Evolutionary conservation across 805 yeast genomes (phyloP), one percentile per base, ranked within the genome.

Genomic region (Tetrapisispora phaffii): DNA sequence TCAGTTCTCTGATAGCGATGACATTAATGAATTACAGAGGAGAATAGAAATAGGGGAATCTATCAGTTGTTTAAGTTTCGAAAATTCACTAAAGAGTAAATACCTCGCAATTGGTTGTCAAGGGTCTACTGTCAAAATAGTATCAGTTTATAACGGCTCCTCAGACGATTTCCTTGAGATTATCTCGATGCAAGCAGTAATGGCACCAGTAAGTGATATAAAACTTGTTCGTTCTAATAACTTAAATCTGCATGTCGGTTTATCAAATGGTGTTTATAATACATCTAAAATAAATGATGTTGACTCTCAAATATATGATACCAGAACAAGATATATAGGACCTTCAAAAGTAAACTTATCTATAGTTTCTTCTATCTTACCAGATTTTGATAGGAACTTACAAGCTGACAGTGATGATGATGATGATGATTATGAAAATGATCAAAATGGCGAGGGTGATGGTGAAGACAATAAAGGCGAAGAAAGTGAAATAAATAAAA

Each of bases 181-280:
- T 0, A 53, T 85, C 6, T 70, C 84, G 1, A 69, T 81, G 17
- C 94, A 87, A 60, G 81, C 79, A 1, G 60, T 89, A 20, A 72
- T 80, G 34, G 75, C 87, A 7, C 63, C 72, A 1, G 71, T 75
- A 6, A 59, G 71, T 40, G 53, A 67, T 13, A 41, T 74, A 16
- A 53, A 65, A 47, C 47, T 62, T 7, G 49, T 55, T 8, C 32
- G 45, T 8, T 44, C 50, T 15, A 44, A 21, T 44, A 19, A 8
- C 7, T 48, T 67, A 3, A 71, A 66, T 47, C 71, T 85, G 10
- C 94, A 88, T 61, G 74, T 87, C 41, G 97, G 97, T 1, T 71
- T 88, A 70, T 73, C 67, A n/a, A 85, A 80, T 60, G 97, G 97
- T 19, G 77, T 89, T 1, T 86, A 82, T 63, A 79, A 80, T 2